These are phyloP conservation scores for Clavispora asparagi DNA, from an alignment of 805 yeast genomes.

Conservation along the genomic window DNA sequence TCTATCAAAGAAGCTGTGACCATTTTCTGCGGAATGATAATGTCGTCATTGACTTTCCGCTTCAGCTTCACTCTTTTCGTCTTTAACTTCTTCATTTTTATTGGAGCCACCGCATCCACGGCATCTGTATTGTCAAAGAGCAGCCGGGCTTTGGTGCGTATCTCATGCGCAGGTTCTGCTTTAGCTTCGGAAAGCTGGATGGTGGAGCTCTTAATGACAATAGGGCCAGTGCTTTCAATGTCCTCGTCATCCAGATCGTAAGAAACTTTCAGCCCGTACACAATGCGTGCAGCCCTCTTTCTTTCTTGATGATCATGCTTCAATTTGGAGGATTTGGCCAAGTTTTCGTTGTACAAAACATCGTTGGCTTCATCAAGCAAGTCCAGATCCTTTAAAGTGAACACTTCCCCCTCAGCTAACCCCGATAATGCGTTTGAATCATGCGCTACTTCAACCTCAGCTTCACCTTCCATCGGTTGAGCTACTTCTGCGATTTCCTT, in stretches of 20 bases:
- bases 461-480: slow-evolving; percentile 19
- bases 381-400: slow-evolving; percentile 54
- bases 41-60: slow-evolving; percentile 20
- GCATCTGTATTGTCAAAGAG: neutral
- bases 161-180: neutral
- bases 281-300: slow-evolving; percentile 9
- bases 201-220: neutral
- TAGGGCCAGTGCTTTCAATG: slow-evolving; percentile 5
- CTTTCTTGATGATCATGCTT: slow-evolving; percentile 24
- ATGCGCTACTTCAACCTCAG: slow-evolving; percentile 43
- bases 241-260: slow-evolving; percentile 2
- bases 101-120: slow-evolving; percentile 12
- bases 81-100: slow-evolving; percentile 39
- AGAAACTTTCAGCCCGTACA: slow-evolving; percentile 1
- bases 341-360: slow-evolving; percentile 36
- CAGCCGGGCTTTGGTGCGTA: neutral
- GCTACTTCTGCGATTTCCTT: slow-evolving; percentile 20
- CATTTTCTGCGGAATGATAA: slow-evolving; percentile 26
- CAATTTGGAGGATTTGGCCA: slow-evolving; percentile 20
- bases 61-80: slow-evolving; percentile 26
- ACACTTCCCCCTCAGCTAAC: slow-evolving; percentile 39
- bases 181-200: neutral
- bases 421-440: slow-evolving; percentile 32
- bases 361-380: slow-evolving; percentile 29
- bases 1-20: slow-evolving; percentile 9